Base-by-base conservation (phyloP, 257 asterid species). In the Lithospermum erythrorhizon region DNA sequence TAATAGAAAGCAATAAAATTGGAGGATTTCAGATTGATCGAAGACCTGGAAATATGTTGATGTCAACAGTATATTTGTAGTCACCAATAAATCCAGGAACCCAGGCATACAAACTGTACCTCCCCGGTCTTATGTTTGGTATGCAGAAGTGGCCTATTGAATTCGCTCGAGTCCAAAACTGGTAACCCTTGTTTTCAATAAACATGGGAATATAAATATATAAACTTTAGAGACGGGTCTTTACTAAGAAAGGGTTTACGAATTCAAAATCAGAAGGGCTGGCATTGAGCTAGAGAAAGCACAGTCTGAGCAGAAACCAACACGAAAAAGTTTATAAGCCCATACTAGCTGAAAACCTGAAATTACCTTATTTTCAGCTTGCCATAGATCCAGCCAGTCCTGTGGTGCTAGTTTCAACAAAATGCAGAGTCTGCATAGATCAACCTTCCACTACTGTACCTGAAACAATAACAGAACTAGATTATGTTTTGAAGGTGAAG, bases 301-400 rank as follows among this genome's bases (percentile, higher is more conserved):
- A 41, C 49, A 13, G 18, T 14, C 17, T 18, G 14, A 41, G 2
- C 21, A 6, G n/a, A n/a, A n/a, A n/a, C n/a, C n/a, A n/a, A n/a
- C n/a, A n/a, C n/a, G n/a, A 58, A 9, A 16, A 58, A 9, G 6
- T 21, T 52, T 4, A 29, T 19, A 47, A 21, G 5, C 49, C 22
- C n/a, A n/a, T n/a, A n/a, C n/a, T 65, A 1, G 57, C 14, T 21
- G 41, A 21, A 25, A 5, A 7, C 5, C 6, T 27, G 32, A 27
- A 27, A 24, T 25, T 21, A 77, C 95, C 93, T 90, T 85, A 59
- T 73, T 57, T 1, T 83, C 87, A 1, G 16, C 56, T 75, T 85
- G 96, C 96, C 97, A 90, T 4, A n/a, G 95, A 87, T 64, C 96
- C 96, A 0, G 54, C 71, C 21, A 58, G 54, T 55, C 96, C 97